These are phyloP conservation scores for Psilocybe cubensis DNA, from an alignment of 768 basidiomycete genomes.

Conservation along the genomic window DNA sequence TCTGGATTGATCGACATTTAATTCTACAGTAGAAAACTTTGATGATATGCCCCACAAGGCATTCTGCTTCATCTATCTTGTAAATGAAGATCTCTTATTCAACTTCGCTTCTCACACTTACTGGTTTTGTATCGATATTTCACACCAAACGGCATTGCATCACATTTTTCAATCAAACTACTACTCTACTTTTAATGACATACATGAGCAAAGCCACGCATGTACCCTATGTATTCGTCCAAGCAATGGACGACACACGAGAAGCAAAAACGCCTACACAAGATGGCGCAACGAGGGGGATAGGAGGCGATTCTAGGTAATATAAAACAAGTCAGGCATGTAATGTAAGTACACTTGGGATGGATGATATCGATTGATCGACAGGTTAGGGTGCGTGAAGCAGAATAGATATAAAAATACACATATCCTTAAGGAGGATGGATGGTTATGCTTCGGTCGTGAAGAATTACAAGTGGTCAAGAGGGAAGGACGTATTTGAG, in stretches of 20 bases:
- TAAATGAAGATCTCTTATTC: too few species aligned
- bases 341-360: not conserved
- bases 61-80: too few species aligned
- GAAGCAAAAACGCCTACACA: not conserved
- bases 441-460: not conserved
- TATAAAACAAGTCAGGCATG: not conserved
- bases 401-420: constrained; percentile 12
- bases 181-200: constrained; percentile 15
- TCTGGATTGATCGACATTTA: constrained; percentile 3
- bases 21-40: too few species aligned
- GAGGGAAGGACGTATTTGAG: not conserved
- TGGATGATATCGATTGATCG: not conserved
- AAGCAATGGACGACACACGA: too few species aligned
- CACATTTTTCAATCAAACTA: not conserved
- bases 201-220: not conserved
- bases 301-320: not conserved
- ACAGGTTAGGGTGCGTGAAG: constrained; percentile 6
- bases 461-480: not conserved
- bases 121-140: too few species aligned
- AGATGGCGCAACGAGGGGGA: not conserved
- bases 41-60: too few species aligned
- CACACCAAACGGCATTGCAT: too few species aligned
- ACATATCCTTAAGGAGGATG: constrained; percentile 3
- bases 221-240: not conserved
- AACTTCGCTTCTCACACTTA: too few species aligned